A percentile compares a stretch with the other conserved stretches of the same genome.
Evolutionary conservation across 129 eudicot genomes (phyloP).

Genomic region (Solidago caesia): DNA sequence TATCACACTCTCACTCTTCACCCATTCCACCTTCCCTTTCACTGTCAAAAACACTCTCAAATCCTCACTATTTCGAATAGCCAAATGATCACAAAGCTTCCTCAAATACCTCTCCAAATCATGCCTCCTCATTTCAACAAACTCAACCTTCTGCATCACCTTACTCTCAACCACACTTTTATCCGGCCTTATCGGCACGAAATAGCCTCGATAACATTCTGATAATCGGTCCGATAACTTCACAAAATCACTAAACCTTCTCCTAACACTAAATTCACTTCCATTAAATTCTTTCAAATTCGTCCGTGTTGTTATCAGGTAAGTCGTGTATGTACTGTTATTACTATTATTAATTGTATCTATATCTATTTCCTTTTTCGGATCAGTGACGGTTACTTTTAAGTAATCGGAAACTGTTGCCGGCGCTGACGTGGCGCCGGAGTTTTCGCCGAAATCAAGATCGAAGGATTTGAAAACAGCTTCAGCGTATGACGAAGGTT

Average conservation of each 20-base stretch:
- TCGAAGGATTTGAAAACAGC: conserved; percentile 36
- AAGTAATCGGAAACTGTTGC: conserved; percentile 35
- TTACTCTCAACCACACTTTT: conserved; percentile 88
- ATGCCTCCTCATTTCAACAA: conserved; percentile 72
- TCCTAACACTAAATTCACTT: conserved; percentile 66
- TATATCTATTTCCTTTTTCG: conserved; percentile 56
- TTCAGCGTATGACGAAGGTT: conserved; percentile 37
- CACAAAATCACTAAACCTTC: conserved; percentile 86
- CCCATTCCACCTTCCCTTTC: conserved; percentile 55
- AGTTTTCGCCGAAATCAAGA: background rate
- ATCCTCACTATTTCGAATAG: conserved; percentile 70
- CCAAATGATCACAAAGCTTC: conserved; percentile 76
- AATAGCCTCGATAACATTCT: conserved; percentile 64
- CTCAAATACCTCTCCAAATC: conserved; percentile 78
- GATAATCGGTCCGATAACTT: conserved; percentile 67
- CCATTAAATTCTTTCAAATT: conserved; percentile 58
- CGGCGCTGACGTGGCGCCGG: conserved; percentile 35
- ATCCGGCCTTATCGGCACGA: conserved; percentile 84
- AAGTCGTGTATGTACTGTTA: conserved; percentile 37
- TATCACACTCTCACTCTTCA: conserved; percentile 46
- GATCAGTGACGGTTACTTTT: conserved; percentile 63
- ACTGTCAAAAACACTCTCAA: conserved; percentile 65
- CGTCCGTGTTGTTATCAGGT: conserved; percentile 72
- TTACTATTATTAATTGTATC: conserved; percentile 51
- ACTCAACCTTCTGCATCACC: conserved; percentile 73